Evolutionary conservation across 169 alveolate species (phyloP).

Genomic region (Plasmodium knowlesi): DNA sequence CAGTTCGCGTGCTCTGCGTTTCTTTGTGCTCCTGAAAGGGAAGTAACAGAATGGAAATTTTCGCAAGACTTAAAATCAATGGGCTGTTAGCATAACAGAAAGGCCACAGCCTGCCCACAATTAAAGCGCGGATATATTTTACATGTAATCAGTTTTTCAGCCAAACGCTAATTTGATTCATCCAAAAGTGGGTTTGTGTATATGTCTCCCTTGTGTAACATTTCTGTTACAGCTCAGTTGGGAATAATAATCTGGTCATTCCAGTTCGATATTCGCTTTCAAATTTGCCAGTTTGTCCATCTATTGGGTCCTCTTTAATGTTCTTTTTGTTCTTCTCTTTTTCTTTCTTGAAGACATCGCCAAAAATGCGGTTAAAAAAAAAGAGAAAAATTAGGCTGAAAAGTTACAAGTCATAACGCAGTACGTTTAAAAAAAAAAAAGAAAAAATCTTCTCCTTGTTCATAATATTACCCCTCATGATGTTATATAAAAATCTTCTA

Average conservation of each 20-base stretch:
- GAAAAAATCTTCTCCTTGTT: background rate
- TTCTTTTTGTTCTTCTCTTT: background rate
- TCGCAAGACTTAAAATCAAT: background rate
- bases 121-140: constrained; percentile 1
- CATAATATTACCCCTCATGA: background rate
- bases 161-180: background rate
- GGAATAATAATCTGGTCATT: background rate
- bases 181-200: background rate
- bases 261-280: background rate
- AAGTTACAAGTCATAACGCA: background rate
- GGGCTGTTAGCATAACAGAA: background rate
- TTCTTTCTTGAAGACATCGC: background rate
- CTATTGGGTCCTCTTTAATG: background rate
- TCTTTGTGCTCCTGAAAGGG: background rate
- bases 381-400: background rate
- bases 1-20: background rate
- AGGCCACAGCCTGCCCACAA: background rate
- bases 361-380: background rate
- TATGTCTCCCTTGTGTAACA: background rate
- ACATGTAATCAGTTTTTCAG: background rate
- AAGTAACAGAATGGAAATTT: background rate
- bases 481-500: background rate
- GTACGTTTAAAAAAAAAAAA: too few relatives aligned
- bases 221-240: background rate
- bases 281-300: background rate